Base-by-base conservation (phyloP, 805 yeast species). In the Cyberlindnera euphorbiiphila region DNA sequence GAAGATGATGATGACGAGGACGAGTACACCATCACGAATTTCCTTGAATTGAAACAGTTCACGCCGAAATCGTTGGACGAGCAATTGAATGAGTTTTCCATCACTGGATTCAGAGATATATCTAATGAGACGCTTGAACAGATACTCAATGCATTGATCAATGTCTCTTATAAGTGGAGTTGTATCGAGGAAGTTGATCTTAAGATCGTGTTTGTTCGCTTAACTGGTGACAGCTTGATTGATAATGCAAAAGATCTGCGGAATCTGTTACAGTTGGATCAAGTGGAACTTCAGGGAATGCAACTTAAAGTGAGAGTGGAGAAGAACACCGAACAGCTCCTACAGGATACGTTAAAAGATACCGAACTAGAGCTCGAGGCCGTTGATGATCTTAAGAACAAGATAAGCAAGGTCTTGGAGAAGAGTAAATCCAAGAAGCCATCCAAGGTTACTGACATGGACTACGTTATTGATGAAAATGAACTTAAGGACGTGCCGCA, bases 401-500 rank as follows among this genome's bases (percentile, higher is more conserved):
- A 15, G 12, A 27, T 42, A 5, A 12, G 9, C 19, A 26, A 25
- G 25, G 15, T 36, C 8, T 14, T 42, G n/a, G 37, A 34, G n/a
- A 38, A 23, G 16, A 25, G 16, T 18, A 45, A 37, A 20, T 20
- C 13, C 9, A 29, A 26, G 16, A 39, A 26, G 18, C 8, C 16
- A 6, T 14, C 36, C 14, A 21, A 34, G 7, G 25, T 27, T 29
- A 24, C 22, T 7, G 43, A 32, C 8, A 25, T 47, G 24, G 60
- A 53, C 22, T 79, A 80, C 51, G 66, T 69, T 37, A 72, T 80
- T 22, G 82, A 80, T 51, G 65, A 68, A n/a, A 60, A 63, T 31
- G 85, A 78, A 48, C 54, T 80, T 37, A 60, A 66, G 11, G 85
- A 76, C 45, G 71, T 79, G 4, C 84, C 85, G 2, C 56, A 60